A percentile compares a stretch with the other conserved stretches of the same genome.
These are phyloP conservation scores for Entamoeba moshkovskii DNA, from an alignment of 208 protist species.

Conservation along the genomic window DNA sequence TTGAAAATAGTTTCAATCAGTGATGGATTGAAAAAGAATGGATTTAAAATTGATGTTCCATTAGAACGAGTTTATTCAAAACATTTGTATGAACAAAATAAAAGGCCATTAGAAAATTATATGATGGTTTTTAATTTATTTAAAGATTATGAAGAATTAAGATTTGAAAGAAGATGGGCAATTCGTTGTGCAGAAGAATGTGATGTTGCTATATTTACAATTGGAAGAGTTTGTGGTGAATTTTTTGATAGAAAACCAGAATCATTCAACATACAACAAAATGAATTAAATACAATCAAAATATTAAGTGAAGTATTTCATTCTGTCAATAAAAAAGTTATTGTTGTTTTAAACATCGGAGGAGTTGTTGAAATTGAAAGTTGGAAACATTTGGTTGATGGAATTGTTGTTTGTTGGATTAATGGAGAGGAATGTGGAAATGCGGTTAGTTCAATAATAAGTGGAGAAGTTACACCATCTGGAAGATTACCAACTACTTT, in stretches of 20 bases:
- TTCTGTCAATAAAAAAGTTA: not conserved
- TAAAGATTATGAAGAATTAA: not conserved
- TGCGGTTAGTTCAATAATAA: not conserved
- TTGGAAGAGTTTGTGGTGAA: not conserved
- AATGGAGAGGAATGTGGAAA: not conserved
- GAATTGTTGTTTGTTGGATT: not conserved
- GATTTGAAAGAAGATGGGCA: not conserved
- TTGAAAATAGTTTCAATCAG: not conserved
- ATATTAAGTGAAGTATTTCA: not conserved
- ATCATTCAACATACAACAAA: not conserved
- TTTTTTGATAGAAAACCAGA: not conserved
- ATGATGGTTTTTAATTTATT: not conserved
- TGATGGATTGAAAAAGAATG: not conserved
- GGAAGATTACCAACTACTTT: not conserved
- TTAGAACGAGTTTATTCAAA: not conserved
- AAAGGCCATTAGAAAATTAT: not conserved
- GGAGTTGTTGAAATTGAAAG: not conserved
- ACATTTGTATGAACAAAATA: not conserved
- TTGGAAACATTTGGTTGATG: not conserved
- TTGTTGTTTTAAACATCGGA: not conserved
- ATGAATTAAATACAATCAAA: not conserved
- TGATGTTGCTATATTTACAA: not conserved
- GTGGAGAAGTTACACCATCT: not conserved
- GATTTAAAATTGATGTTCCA: not conserved
- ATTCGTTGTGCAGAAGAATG: not conserved